phyloP scores from a whole-genome alignment of 2,329 filamentous ascomycete species.

The Coleophoma cylindrospora region DNA sequence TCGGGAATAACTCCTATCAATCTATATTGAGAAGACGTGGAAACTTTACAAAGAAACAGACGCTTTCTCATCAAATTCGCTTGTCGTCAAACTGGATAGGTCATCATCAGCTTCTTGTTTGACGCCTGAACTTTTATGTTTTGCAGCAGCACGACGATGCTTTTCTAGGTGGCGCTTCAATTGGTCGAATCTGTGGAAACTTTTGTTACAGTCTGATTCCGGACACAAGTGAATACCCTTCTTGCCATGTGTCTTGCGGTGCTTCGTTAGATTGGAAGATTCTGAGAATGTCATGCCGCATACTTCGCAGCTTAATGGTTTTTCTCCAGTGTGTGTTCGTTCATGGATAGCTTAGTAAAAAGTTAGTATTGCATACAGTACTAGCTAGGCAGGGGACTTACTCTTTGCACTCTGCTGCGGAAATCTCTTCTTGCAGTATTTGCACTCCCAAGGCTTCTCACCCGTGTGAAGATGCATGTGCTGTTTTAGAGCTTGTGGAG shows the following conservation, averaged over 20 bases:
- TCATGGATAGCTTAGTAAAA: slow-evolving; percentile 54
- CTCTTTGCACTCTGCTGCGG: slow-evolving; percentile 64
- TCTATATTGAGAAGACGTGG: too few relatives aligned
- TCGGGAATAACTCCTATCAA: too few relatives aligned
- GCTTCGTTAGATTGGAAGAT: slow-evolving; percentile 63
- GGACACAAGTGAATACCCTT: slow-evolving; percentile 45
- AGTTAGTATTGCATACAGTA: too few relatives aligned
- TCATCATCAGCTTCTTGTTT: not conserved
- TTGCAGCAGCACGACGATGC: slow-evolving; percentile 13
- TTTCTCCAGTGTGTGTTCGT: slow-evolving; percentile 60
- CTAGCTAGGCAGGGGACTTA: slow-evolving; percentile 30
- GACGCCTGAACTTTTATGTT: not conserved
- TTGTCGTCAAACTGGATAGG: not conserved
- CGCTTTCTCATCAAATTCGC: not conserved
- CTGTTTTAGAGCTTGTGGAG: slow-evolving; percentile 62
- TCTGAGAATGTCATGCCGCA: slow-evolving; percentile 58
- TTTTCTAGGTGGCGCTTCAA: slow-evolving; percentile 47
- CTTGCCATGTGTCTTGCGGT: slow-evolving; percentile 54
- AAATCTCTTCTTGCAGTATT: slow-evolving; percentile 50
- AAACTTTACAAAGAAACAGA: too few relatives aligned
- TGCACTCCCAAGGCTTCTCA: slow-evolving; percentile 57
- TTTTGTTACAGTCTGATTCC: slow-evolving; percentile 43
- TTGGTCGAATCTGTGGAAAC: slow-evolving; percentile 57
- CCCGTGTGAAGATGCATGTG: slow-evolving; percentile 64
- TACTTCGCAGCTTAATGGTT: slow-evolving; percentile 53